Conservation (phyloP, 2,329 filamentous ascomycete species). For the Metarhizium brunneum region DNA sequence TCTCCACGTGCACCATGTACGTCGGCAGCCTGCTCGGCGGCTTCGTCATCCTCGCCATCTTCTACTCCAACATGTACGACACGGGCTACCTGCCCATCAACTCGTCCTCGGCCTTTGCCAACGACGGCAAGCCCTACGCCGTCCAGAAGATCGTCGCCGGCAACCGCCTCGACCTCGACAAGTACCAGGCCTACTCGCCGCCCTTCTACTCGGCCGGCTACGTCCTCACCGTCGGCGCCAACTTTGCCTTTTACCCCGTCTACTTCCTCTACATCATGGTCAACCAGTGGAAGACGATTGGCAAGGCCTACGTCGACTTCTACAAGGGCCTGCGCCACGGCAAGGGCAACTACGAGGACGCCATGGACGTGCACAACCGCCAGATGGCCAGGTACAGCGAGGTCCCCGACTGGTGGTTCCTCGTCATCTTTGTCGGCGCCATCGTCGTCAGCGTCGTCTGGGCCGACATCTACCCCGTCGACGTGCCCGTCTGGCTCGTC, state of each 20-base stretch:
- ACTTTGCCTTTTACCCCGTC: constrained; percentile 35
- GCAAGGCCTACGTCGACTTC: constrained; percentile 27
- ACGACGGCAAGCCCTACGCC: constrained; percentile 28
- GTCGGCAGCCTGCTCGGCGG: constrained; percentile 24
- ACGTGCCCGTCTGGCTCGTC: constrained; percentile 28
- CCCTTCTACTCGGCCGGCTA: constrained; percentile 34
- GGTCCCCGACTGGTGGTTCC: constrained; percentile 39
- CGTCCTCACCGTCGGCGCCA: constrained; percentile 30
- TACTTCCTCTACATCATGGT: constrained; percentile 33
- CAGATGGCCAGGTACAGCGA: constrained; percentile 32
- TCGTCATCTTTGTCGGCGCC: constrained; percentile 25
- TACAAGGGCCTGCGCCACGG: constrained; percentile 28
- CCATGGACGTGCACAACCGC: constrained; percentile 30
- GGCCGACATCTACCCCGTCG: constrained; percentile 17
- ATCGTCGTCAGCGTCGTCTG: constrained; percentile 21
- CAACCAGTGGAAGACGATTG: constrained; percentile 20
- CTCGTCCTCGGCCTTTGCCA: constrained; percentile 31
- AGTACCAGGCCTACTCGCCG: constrained; percentile 33
- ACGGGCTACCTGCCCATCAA: constrained; percentile 38
- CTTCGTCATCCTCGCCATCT: constrained; percentile 29
- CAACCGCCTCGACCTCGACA: constrained; percentile 26
- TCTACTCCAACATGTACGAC: constrained; percentile 33
- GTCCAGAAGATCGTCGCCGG: constrained; percentile 24
- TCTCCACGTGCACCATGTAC: constrained; percentile 29
- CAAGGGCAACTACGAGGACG: constrained; percentile 30